Conservation (phyloP, 2,329 filamentous ascomycete species). For the Fusarium sterilihyphosum region DNA sequence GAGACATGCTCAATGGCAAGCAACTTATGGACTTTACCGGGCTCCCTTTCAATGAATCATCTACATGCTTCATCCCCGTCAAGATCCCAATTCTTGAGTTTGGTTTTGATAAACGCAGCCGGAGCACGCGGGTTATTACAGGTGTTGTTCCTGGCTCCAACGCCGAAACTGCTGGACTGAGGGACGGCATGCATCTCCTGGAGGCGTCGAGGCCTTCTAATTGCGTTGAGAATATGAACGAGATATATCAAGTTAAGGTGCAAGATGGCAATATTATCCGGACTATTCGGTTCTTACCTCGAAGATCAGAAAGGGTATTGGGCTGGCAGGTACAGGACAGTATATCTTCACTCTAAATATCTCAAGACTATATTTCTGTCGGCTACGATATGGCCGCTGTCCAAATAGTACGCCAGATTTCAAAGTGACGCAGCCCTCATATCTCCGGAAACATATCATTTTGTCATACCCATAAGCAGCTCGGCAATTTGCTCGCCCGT, state of each 20-base stretch:
- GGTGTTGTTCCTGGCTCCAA: not conserved
- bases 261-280: not conserved
- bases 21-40: not conserved
- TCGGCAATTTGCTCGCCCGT: not conserved
- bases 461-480: not conserved
- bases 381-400: fast-evolving
- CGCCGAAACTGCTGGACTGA: not conserved
- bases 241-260: not conserved
- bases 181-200: not conserved
- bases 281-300: not conserved
- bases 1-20: not conserved
- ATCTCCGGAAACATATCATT: not conserved
- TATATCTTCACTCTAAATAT: not conserved
- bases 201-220: not conserved
- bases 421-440: no score
- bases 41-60: not conserved
- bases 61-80: not conserved
- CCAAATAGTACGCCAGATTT: fast-evolving
- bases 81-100: not conserved
- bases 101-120: not conserved
- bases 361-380: not conserved
- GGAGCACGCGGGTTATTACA: not conserved
- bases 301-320: not conserved
- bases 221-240: not conserved
- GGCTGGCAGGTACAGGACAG: not conserved